Evolutionary conservation across 768 basidiomycete species (phyloP), one percentile per base, ranked within the genome.

Genomic region (Mycena sanguinolenta): DNA sequence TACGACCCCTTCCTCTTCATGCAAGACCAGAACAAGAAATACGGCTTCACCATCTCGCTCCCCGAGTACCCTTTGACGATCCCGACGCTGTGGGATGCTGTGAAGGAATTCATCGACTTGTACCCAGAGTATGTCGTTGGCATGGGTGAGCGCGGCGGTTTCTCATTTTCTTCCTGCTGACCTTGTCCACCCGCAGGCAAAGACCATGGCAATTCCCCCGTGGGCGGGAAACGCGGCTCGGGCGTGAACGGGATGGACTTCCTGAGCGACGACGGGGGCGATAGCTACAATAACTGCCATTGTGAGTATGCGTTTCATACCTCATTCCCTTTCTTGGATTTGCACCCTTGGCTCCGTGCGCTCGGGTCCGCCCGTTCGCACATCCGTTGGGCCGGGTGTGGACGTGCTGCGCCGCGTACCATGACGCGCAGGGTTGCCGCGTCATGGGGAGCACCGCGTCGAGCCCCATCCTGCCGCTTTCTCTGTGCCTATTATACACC

Each of bases 41-140:
- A 91, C 75, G 85, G 83, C 16, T 91, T 90, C 80, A 90, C 88
- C 1, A 80, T 91, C 50, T 84, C 86, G 1, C 79, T 91, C 38
- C 70, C 25, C 70, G 90, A 92, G 74, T 91, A 88, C 74, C 82
- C 81, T 39, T 84, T 84, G 64, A 91, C 90, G 8, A 89, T 92
- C 44, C 83, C 86, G 7, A 89, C 89, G 0, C 80, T 91, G 0
- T 91, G 90, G 90, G 74, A 83, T 28, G 79, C 85, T 1, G 86
- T 87, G 32, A 89, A 86, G 79, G 85, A 83, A n/a, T 87, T 87
- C 78, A 81, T 84, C 65, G 65, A 75, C 28, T 64, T 74, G 28
- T 74, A 87, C 69, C 86, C 86, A 0, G 78, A 87, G 49, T 44
- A n/a, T n/a, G n/a, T n/a, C n/a, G n/a, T n/a, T n/a, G n/a, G n/a